Conservation (phyloP, 495 filamentous ascomycete species). For the Staphylotrichum tortipilum region DNA sequence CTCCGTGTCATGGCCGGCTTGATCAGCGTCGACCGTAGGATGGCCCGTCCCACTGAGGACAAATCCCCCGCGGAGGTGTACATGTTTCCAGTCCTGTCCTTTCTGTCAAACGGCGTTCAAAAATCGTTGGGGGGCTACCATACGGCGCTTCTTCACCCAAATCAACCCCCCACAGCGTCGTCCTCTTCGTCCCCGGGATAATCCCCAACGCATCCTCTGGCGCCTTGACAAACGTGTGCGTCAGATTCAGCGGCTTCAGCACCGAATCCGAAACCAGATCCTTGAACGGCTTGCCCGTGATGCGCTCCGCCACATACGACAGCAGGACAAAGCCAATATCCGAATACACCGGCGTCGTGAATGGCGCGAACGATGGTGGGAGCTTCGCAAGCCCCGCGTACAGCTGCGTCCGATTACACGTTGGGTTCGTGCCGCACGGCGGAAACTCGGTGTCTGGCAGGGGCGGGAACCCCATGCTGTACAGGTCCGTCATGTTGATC, state of each 20-base stretch:
- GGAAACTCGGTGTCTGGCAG: slow-evolving; percentile 37
- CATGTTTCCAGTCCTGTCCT: slow-evolving; percentile 45
- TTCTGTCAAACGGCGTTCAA: not conserved
- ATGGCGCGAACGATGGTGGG: slow-evolving; percentile 30
- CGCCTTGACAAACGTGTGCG: slow-evolving; percentile 26
- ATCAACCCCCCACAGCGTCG: slow-evolving; percentile 25
- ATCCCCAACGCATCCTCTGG: slow-evolving; percentile 27
- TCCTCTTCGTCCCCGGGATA: slow-evolving; percentile 25
- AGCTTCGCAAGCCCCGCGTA: slow-evolving; percentile 26
- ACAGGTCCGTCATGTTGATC: slow-evolving; percentile 15
- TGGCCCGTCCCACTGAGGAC: slow-evolving; percentile 41
- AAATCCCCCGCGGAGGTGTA: slow-evolving; percentile 46
- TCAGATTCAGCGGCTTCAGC: slow-evolving; percentile 37
- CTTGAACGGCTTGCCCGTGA: slow-evolving; percentile 29
- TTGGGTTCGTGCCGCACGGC: slow-evolving; percentile 32
- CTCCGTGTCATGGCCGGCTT: slow-evolving; percentile 38
- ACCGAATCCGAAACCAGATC: slow-evolving; percentile 33
- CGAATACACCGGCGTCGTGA: slow-evolving; percentile 31
- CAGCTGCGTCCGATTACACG: slow-evolving; percentile 34
- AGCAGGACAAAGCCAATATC: slow-evolving; percentile 35
- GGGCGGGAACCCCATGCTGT: slow-evolving; percentile 25
- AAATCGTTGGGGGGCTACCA: not conserved
- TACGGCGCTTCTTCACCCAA: slow-evolving; percentile 31
- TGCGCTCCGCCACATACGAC: slow-evolving; percentile 28
- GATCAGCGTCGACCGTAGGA: slow-evolving; percentile 44